These are phyloP conservation scores for Trametes sp. DNA, from an alignment of 1,284 basidiomycete species.

Conservation along the genomic window DNA sequence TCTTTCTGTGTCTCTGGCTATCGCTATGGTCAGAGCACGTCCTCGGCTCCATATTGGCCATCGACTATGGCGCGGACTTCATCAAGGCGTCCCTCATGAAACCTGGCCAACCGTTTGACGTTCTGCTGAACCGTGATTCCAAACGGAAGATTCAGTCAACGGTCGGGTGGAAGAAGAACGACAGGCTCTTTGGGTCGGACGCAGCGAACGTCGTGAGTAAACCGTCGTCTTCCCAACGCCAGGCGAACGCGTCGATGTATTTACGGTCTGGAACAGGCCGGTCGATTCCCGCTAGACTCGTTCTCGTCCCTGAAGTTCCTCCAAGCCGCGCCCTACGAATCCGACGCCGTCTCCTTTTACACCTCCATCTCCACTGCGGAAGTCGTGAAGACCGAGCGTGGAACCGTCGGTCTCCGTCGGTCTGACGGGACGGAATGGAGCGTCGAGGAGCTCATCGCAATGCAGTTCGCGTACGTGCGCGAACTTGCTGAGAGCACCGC, in stretches of 20 bases:
- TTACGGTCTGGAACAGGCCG: conserved; percentile 63
- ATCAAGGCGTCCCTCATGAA: conserved; percentile 97
- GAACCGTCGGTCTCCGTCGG: conserved; percentile 64
- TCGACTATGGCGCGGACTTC: conserved; percentile 96
- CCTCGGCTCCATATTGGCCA: conserved; percentile 80
- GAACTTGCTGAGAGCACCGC: conserved; percentile 85
- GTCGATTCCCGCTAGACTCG: conserved; percentile 89
- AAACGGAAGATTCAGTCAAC: conserved; percentile 94
- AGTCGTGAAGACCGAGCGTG: conserved; percentile 62
- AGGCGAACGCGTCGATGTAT: neutral
- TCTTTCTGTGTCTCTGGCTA: conserved; percentile 36
- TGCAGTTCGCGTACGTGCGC: conserved; percentile 93
- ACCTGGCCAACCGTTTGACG: conserved; percentile 95
- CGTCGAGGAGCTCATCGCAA: conserved; percentile 92
- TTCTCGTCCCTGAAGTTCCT: conserved; percentile 90
- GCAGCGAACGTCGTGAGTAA: conserved; percentile 84
- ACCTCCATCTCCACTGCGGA: conserved; percentile 71
- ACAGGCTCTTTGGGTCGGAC: conserved; percentile 89
- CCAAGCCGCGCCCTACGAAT: conserved; percentile 78
- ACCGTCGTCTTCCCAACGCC: neutral
- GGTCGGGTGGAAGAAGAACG: conserved; percentile 88
- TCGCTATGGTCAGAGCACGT: conserved; percentile 38
- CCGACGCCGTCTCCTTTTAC: conserved; percentile 68
- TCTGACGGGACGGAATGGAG: conserved; percentile 76
- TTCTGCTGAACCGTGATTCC: conserved; percentile 95